phyloP scores from a whole-genome alignment of 2,329 filamentous ascomycete genomes.

The Cladosporium oxysporum region DNA sequence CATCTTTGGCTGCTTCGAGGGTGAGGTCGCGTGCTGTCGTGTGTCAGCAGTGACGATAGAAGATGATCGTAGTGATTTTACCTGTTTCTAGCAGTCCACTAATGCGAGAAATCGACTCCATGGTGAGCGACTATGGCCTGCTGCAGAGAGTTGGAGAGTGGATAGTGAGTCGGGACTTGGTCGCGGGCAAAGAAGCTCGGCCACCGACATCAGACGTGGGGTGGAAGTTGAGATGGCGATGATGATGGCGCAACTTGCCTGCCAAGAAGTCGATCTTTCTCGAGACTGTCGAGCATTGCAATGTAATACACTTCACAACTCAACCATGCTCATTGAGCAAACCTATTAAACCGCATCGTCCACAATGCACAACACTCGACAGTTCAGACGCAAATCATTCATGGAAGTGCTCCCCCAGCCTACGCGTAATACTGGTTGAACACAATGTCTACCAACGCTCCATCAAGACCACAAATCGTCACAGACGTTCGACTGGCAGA shows the following conservation, averaged over 20 bases:
- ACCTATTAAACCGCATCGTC: neutral
- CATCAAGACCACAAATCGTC: neutral
- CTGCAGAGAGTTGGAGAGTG: neutral
- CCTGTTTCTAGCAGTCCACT: slow-evolving; percentile 93
- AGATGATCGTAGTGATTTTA: slow-evolving; percentile 46
- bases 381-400: neutral
- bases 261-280: neutral
- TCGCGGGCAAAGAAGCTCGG: slow-evolving; percentile 8
- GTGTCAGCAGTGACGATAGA: slow-evolving; percentile 46
- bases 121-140: slow-evolving; percentile 43
- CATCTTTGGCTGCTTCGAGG: slow-evolving; percentile 91
- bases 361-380: neutral
- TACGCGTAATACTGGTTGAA: neutral
- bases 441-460: neutral
- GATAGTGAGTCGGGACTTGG: neutral
- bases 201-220: slow-evolving; percentile 5
- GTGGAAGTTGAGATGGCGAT: neutral
- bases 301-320: neutral
- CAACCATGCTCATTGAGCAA: neutral
- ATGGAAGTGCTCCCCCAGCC: neutral
- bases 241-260: neutral
- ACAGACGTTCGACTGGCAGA: slow-evolving; percentile 37
- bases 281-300: neutral
- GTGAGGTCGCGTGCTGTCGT: slow-evolving; percentile 86
- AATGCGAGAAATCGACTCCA: slow-evolving; percentile 96